Evolutionary conservation across 2,329 filamentous ascomycete genomes (phyloP).

Genomic region (Orbilia quercus): DNA sequence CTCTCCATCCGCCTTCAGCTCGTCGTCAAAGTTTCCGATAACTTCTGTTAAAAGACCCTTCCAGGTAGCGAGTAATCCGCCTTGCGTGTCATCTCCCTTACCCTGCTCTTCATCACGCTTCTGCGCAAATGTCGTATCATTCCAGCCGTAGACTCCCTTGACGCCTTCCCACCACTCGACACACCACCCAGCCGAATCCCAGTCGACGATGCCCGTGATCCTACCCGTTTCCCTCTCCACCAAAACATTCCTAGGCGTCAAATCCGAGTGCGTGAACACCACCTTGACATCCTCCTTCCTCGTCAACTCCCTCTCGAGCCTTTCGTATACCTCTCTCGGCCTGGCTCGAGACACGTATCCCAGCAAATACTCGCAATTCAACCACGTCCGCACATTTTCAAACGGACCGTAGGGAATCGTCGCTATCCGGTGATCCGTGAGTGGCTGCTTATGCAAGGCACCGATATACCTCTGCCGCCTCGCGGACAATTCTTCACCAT

Average conservation of each 20-base stretch:
- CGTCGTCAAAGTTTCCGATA: slow-evolving; percentile 40
- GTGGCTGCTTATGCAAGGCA: slow-evolving; percentile 38
- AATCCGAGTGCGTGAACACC: slow-evolving; percentile 52
- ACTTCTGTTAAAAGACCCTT: slow-evolving; percentile 32
- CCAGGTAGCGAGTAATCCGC: slow-evolving; percentile 28
- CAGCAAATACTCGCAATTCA: slow-evolving; percentile 53
- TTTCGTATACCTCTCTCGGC: slow-evolving; percentile 30
- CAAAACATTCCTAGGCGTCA: slow-evolving; percentile 51
- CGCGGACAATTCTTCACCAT: background rate
- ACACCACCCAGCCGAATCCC: slow-evolving; percentile 53
- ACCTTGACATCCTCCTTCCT: slow-evolving; percentile 26
- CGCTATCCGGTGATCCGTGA: slow-evolving; percentile 53
- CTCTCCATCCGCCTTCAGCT: slow-evolving; percentile 46
- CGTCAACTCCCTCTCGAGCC: slow-evolving; percentile 25
- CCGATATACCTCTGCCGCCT: slow-evolving; percentile 20
- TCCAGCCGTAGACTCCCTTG: slow-evolving; percentile 53
- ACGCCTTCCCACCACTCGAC: slow-evolving; percentile 55
- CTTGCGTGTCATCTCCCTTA: slow-evolving; percentile 3
- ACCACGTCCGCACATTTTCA: slow-evolving; percentile 29
- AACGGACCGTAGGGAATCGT: slow-evolving; percentile 52
- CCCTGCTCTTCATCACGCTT: slow-evolving; percentile 9
- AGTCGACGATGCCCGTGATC: slow-evolving; percentile 54
- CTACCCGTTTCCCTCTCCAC: slow-evolving; percentile 41
- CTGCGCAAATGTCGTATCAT: slow-evolving; percentile 26
- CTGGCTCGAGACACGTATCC: slow-evolving; percentile 44